A percentile compares a stretch with the other conserved stretches of the same genome.
phyloP scores from a whole-genome alignment of 805 yeast species.

The Naumovozyma dairenensis region DNA sequence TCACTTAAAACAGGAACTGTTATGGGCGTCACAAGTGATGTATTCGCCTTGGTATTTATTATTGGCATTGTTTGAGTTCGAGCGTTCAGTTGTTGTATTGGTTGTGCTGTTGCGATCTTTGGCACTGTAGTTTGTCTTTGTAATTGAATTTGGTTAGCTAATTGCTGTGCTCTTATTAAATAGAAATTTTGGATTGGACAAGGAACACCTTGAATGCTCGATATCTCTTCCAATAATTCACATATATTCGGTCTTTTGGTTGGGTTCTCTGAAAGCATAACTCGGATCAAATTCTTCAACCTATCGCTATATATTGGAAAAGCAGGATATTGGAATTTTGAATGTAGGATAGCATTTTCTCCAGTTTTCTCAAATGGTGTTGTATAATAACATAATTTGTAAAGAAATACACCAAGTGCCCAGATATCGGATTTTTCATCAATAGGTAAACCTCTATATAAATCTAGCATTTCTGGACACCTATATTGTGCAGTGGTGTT shows the following conservation, averaged over 20 bases:
- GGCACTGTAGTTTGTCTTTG: not conserved
- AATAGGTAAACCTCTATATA: slow-evolving; percentile 56
- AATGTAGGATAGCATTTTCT: slow-evolving; percentile 54
- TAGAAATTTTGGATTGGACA: slow-evolving; percentile 36
- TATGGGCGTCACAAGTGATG: too few species aligned
- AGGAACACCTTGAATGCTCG: slow-evolving; percentile 47
- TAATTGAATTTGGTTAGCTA: not conserved
- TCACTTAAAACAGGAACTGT: too few species aligned
- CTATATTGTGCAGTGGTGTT: slow-evolving; percentile 83
- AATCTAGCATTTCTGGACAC: slow-evolving; percentile 76
- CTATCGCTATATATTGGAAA: slow-evolving; percentile 52
- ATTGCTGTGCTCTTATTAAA: slow-evolving; percentile 18
- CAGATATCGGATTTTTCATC: slow-evolving; percentile 79
- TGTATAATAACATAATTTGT: slow-evolving; percentile 69
- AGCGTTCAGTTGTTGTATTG: not conserved
- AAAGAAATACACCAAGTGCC: slow-evolving; percentile 75
- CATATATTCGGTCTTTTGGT: slow-evolving; percentile 63
- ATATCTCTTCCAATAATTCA: slow-evolving; percentile 62
- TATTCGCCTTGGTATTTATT: slow-evolving; percentile 4
- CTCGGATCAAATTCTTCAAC: slow-evolving; percentile 54
- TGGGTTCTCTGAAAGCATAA: slow-evolving; percentile 56
- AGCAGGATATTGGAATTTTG: slow-evolving; percentile 43
- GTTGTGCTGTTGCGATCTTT: not conserved
- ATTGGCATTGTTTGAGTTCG: not conserved
- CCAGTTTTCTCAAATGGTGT: slow-evolving; percentile 70